Conservation (phyloP, 2,329 filamentous ascomycete species). For the Hymenoscyphus scutula region DNA sequence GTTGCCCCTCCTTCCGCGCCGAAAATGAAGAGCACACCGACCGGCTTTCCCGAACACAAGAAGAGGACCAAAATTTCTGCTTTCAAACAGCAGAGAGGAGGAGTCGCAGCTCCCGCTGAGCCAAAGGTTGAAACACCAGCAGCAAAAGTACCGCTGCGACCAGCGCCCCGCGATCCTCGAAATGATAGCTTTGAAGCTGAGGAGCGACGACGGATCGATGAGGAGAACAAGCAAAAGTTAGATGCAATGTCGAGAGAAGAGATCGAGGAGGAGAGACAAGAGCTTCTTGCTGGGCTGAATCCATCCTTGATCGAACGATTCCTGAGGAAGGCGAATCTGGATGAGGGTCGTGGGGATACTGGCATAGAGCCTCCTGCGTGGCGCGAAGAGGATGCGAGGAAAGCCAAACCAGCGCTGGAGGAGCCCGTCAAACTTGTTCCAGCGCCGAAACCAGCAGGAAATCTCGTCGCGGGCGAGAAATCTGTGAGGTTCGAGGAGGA, state of each 20-base stretch:
- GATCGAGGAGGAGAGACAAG: slow-evolving; percentile 75
- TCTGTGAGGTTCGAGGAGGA: slow-evolving; percentile 40
- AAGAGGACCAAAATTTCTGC: slow-evolving; percentile 70
- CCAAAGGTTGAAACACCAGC: slow-evolving; percentile 23
- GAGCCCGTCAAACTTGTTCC: slow-evolving; percentile 19
- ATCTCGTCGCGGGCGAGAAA: slow-evolving; percentile 41
- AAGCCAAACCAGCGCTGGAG: not conserved
- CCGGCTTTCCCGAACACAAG: slow-evolving; percentile 87
- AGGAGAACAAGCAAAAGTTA: slow-evolving; percentile 74
- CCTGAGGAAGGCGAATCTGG: slow-evolving; percentile 44
- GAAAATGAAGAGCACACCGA: slow-evolving; percentile 52
- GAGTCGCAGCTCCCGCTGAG: slow-evolving; percentile 16
- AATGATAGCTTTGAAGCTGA: slow-evolving; percentile 38
- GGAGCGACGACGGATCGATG: slow-evolving; percentile 73
- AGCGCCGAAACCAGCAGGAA: slow-evolving; percentile 28
- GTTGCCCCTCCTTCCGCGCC: slow-evolving; percentile 64
- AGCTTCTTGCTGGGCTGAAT: slow-evolving; percentile 76
- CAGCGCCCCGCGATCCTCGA: slow-evolving; percentile 22
- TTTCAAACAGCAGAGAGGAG: slow-evolving; percentile 68
- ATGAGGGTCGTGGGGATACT: slow-evolving; percentile 36
- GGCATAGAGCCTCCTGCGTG: slow-evolving; percentile 22
- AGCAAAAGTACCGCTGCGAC: slow-evolving; percentile 21
- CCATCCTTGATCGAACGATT: slow-evolving; percentile 74
- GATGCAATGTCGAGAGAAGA: slow-evolving; percentile 77
- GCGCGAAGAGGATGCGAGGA: slow-evolving; percentile 2